A percentile compares a stretch with the other conserved stretches of the same genome.
Conservation (phyloP, 2,329 filamentous ascomycete genomes). For the Triangularia setosa region DNA sequence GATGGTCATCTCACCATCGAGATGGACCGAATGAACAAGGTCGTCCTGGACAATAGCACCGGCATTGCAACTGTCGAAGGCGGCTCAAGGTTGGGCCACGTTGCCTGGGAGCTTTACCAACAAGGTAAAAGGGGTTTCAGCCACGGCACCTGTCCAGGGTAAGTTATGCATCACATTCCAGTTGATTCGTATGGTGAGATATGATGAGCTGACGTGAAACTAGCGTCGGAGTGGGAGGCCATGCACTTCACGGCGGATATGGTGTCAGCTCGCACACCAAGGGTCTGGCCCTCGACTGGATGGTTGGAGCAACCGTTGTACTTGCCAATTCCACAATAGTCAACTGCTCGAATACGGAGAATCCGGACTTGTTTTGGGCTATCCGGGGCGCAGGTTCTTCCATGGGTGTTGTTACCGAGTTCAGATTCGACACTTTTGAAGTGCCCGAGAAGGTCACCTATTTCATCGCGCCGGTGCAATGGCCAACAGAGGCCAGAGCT, state of each 20-base stretch:
- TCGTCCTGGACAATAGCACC: conserved; percentile 38
- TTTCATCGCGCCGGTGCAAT: conserved; percentile 30
- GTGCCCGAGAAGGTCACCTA: conserved; percentile 33
- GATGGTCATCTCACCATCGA: conserved; percentile 47
- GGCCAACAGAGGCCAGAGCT: conserved; percentile 28
- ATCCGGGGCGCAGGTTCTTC: conserved; percentile 39
- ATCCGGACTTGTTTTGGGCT: conserved; percentile 42
- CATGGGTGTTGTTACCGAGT: conserved; percentile 39
- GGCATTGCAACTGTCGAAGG: conserved; percentile 43
- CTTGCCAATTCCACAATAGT: conserved; percentile 37
- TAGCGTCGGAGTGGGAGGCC: conserved; percentile 40
- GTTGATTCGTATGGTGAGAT: not conserved
- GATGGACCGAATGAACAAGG: conserved; percentile 41
- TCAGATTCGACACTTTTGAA: conserved; percentile 38
- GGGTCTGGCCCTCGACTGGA: conserved; percentile 35
- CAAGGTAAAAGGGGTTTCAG: conserved; percentile 40
- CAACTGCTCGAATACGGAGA: conserved; percentile 32
- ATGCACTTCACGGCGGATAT: conserved; percentile 39
- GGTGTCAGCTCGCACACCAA: conserved; percentile 36
- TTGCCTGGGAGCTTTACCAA: conserved; percentile 38
- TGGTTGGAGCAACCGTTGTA: conserved; percentile 35
- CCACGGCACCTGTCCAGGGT: conserved; percentile 53
- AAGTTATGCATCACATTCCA: conserved; percentile 21
- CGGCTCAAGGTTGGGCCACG: conserved; percentile 48
- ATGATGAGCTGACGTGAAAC: not conserved